phyloP scores from a whole-genome alignment of 495 filamentous ascomycete species.

The Symbiotaphrina buchneri region DNA sequence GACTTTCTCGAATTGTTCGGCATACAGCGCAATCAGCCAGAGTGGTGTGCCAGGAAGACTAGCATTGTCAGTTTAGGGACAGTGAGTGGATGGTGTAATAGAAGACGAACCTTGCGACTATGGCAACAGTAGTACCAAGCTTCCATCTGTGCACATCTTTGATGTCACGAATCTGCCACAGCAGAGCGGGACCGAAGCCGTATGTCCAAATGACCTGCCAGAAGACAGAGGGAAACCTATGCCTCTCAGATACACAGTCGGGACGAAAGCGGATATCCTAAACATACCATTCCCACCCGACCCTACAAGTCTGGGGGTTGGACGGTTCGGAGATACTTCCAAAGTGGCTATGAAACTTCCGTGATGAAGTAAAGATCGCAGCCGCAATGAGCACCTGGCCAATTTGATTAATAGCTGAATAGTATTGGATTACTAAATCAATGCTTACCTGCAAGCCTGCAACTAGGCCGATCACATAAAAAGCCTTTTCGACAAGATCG shows the following conservation, averaged over 20 bases:
- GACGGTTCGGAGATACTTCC: conserved; percentile 28
- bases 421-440: no score
- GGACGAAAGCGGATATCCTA: background rate
- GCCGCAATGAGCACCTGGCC: conserved; percentile 30
- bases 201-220: conserved; percentile 44
- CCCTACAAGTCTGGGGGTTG: conserved; percentile 17
- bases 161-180: conserved; percentile 25
- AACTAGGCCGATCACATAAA: no score
- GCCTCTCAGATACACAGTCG: conserved; percentile 5
- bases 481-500: no score
- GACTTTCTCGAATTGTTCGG: conserved; percentile 27
- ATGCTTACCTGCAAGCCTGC: no score
- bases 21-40: conserved; percentile 39
- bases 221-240: conserved; percentile 32
- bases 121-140: conserved; percentile 36
- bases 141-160: conserved; percentile 46
- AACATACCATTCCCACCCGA: conserved; percentile 42
- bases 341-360: conserved; percentile 33
- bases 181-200: conserved; percentile 24
- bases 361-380: conserved; percentile 39
- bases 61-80: background rate
- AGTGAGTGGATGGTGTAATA: background rate
- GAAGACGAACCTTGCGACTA: conserved; percentile 23
- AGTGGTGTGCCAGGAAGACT: conserved; percentile 42
- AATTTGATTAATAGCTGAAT: conserved; percentile 5